Percentiles rank a stretch among this genome's conserved stretches.
Conservation (phyloP, 73 alveolate species). For the Paramecium primaurelia region DNA sequence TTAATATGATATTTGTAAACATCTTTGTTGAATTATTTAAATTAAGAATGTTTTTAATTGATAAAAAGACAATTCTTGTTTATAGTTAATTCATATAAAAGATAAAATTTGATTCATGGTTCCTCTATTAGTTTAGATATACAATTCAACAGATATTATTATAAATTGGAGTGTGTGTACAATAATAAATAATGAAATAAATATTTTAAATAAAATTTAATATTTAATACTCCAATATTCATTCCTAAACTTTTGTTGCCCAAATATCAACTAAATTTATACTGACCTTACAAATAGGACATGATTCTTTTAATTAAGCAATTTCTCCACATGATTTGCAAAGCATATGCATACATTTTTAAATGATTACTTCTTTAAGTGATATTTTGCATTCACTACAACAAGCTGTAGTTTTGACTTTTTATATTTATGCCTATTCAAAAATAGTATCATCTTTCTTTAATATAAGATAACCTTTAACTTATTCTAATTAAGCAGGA, state of each 20-base stretch:
- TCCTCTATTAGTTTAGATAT: background rate
- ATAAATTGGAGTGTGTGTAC: background rate
- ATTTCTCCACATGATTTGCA: constrained; percentile 17
- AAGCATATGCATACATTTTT: constrained; percentile 30
- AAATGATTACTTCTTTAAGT: background rate
- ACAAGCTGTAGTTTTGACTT: background rate
- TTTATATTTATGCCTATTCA: background rate
- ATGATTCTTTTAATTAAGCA: background rate
- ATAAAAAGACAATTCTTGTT: too few relatives aligned
- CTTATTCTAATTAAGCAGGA: constrained; percentile 26
- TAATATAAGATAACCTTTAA: constrained; percentile 14
- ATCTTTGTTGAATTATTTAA: background rate
- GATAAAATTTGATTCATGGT: background rate
- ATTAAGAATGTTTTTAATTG: background rate
- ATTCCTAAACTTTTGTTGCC: constrained; percentile 6
- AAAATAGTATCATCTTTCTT: background rate
- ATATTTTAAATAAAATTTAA: background rate
- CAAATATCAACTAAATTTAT: background rate
- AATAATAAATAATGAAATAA: background rate
- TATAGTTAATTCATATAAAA: background rate
- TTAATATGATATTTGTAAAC: background rate
- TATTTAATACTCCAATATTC: background rate
- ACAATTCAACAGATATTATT: background rate
- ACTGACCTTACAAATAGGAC: constrained; percentile 20
- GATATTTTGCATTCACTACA: constrained; percentile 17